Evolutionary conservation across 225 moss, liverwort and hornwort genomes (phyloP).

Genomic region (Lunularia cruciata): DNA sequence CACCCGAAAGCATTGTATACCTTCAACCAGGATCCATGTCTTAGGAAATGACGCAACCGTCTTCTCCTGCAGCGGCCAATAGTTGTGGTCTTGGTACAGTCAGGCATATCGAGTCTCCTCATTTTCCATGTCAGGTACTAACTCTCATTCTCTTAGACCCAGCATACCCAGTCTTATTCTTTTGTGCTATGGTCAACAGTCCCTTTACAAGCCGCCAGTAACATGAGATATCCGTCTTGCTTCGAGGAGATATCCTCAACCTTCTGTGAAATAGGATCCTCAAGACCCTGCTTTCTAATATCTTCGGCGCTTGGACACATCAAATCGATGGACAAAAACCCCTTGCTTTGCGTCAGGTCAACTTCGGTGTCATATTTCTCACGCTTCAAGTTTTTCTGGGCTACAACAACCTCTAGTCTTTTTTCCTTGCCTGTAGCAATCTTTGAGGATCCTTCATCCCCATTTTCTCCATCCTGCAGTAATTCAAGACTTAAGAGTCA

Average conservation of each 20-base stretch:
- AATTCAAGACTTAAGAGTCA: no score
- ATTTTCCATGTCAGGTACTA: slow-evolving; percentile 15
- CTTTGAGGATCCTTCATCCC: slow-evolving; percentile 17
- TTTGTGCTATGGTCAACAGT: slow-evolving; percentile 18
- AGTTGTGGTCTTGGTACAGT: slow-evolving; percentile 34
- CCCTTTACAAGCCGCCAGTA: slow-evolving; percentile 33
- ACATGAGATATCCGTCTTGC: slow-evolving; percentile 35
- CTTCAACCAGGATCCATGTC: slow-evolving; percentile 41
- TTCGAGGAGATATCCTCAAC: slow-evolving; percentile 5
- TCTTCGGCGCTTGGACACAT: slow-evolving; percentile 34
- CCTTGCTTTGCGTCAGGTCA: slow-evolving; percentile 35
- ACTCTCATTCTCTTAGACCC: slow-evolving; percentile 20
- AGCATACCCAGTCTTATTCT: background rate
- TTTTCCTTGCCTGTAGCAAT: slow-evolving; percentile 21
- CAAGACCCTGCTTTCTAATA: slow-evolving; percentile 12
- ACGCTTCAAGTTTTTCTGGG: slow-evolving; percentile 15
- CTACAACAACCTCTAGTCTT: slow-evolving; percentile 27
- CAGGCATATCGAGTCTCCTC: slow-evolving; percentile 31
- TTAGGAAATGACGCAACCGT: slow-evolving; percentile 35
- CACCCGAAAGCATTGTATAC: slow-evolving; percentile 14
- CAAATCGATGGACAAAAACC: slow-evolving; percentile 36
- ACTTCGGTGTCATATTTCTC: slow-evolving; percentile 29
- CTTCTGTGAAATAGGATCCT: background rate
- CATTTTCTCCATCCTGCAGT: slow-evolving; percentile 19
- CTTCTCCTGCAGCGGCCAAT: slow-evolving; percentile 38